Percentiles rank a stretch among this genome's conserved stretches.
phyloP scores from a whole-genome alignment of 116 monocot species.

The Dioscorea cayenensis region DNA sequence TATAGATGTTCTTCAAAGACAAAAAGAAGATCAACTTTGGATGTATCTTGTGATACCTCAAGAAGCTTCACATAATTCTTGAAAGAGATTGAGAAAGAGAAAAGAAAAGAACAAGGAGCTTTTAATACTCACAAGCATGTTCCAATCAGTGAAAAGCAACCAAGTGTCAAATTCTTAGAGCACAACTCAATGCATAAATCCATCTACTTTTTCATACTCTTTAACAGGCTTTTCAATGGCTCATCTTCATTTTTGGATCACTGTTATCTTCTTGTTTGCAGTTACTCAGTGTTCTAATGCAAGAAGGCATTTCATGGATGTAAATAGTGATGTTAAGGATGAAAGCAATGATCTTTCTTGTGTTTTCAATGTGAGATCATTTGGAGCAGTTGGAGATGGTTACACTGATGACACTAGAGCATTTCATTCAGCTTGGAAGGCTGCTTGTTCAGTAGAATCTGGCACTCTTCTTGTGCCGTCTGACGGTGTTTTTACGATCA shows the following conservation, averaged over 20 bases:
- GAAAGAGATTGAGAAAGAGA: neutral
- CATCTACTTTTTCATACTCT: too few species aligned
- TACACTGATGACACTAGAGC: slow-evolving; percentile 65
- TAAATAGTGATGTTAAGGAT: neutral
- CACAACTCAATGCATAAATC: neutral
- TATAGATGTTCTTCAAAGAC: too few species aligned
- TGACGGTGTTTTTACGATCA: slow-evolving; percentile 54
- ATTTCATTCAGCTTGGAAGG: slow-evolving; percentile 67
- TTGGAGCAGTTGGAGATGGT: slow-evolving; percentile 65
- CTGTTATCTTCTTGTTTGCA: neutral
- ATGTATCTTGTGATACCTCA: slow-evolving; percentile 8
- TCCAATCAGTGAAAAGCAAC: neutral
- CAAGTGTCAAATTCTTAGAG: slow-evolving; percentile 7
- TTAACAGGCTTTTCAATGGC: neutral
- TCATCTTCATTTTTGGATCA: slow-evolving; percentile 4
- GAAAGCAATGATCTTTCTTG: neutral
- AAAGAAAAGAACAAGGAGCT: neutral
- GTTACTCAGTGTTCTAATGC: slow-evolving; percentile 2
- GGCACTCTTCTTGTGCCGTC: slow-evolving; percentile 59
- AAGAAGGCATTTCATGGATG: slow-evolving; percentile 38
- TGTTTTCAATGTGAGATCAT: slow-evolving; percentile 53
- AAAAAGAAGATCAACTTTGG: too few species aligned
- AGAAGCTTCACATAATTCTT: slow-evolving; percentile 13
- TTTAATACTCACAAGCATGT: too few species aligned
- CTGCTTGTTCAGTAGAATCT: slow-evolving; percentile 47